These are phyloP conservation scores for Nannochloris sp. DNA, from an alignment of 139 green algal species.

Conservation along the genomic window DNA sequence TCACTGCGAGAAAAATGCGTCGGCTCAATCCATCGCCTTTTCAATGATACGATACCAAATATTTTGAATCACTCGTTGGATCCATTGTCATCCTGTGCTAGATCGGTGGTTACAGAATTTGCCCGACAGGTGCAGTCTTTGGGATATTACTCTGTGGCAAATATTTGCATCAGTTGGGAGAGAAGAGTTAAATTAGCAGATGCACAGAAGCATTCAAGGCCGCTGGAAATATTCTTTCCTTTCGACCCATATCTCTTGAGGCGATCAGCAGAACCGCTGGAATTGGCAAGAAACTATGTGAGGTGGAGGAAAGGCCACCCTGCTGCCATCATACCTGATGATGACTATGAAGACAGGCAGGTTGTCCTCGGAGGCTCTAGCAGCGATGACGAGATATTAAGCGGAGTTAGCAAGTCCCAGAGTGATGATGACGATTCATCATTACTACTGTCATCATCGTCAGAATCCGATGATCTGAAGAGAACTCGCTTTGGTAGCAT, in stretches of 20 bases:
- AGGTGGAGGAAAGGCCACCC: conserved; percentile 36
- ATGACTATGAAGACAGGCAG: not conserved
- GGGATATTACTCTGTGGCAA: conserved; percentile 30
- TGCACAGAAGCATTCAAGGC: conserved; percentile 15
- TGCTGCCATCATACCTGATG: conserved; percentile 3
- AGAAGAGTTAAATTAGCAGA: not conserved
- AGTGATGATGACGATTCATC: conserved; percentile 1
- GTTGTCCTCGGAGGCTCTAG: not conserved
- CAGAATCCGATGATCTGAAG: conserved; percentile 12
- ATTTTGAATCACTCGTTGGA: conserved; percentile 49
- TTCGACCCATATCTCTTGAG: conserved; percentile 89
- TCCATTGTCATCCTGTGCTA: conserved; percentile 53
- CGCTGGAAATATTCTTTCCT: conserved; percentile 89
- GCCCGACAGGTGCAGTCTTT: conserved; percentile 26
- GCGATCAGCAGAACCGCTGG: conserved; percentile 46
- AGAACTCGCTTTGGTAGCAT: conserved; percentile 20
- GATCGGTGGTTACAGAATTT: conserved; percentile 27
- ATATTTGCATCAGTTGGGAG: conserved; percentile 18
- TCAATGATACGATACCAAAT: conserved; percentile 35
- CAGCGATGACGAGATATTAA: conserved; percentile 1
- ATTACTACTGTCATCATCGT: not conserved
- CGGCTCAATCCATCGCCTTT: conserved; percentile 35
- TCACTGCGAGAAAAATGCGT: conserved; percentile 9
- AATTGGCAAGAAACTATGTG: conserved; percentile 47
- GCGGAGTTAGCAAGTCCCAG: not conserved